Base-by-base conservation (phyloP, 2,329 filamentous ascomycete genomes). In the Aspergillus neoniger region DNA sequence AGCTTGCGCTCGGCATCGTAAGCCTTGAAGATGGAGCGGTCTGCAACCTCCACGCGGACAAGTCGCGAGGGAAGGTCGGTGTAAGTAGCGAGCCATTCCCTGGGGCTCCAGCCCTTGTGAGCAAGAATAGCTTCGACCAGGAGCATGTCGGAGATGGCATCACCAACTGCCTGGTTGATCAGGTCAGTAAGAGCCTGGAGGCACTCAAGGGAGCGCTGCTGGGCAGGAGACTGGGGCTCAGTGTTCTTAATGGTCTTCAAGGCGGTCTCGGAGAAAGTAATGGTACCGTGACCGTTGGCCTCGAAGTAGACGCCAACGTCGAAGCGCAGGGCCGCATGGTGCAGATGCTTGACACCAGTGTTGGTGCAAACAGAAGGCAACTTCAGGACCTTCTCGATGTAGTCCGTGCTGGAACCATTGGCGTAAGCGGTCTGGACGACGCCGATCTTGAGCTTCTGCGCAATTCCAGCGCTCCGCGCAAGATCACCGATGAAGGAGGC, bases 281-380 rank as follows among this genome's bases (percentile, higher is more conserved):
- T 90, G 9, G 95, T 99, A 66, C 95, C 95, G 77, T 99, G 95
- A 30, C 95, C 95, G 74, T 99, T 99, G 66, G 95, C 95, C 81
- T 99, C 95, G 72, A 99, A 99, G 81, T 99, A 99, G 55, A 98
- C 92, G 59, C 95, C 95, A 58, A 98, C 88, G 71, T 99, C 95
- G 70, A 96, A 96, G 67, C 93, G 91, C 71, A 91, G 88, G 41
- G 95, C 95, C n/a, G 92, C 95, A 73, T 98, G 95, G 79, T 99
- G 95, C 64, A 99, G 85, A 79, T 97, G 91, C 83, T 99, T 99
- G 63, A 99, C 95, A 67, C 95, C 95, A 0, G 95, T 99, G 14
- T 92, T 88, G 1, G 95, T 98, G 83, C 91, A 96, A 61, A 96
- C 88, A 21, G 96, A 91, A 52, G 93, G 93, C 44, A 99, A 87